Conservation (phyloP, 176 grass and related monocot species). For the Rhynchospora breviuscula region DNA sequence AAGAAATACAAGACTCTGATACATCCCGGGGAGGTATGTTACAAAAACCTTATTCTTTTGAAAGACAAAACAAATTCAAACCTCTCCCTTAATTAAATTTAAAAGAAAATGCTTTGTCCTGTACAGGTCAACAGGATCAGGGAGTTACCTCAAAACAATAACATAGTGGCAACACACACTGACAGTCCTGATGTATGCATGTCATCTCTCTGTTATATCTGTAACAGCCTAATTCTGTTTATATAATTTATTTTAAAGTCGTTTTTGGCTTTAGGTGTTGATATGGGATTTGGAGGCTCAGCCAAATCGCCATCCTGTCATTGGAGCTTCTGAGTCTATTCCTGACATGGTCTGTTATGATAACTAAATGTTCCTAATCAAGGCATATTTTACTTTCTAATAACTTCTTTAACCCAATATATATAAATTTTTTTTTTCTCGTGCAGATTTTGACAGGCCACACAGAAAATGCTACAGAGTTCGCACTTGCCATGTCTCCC, state of each 20-base stretch:
- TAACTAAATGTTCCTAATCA: conserved; percentile 16
- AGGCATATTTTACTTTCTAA: conserved; percentile 6
- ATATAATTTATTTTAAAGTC: conserved; percentile 12
- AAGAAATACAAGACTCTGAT: conserved; percentile 94
- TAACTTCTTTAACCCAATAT: background rate
- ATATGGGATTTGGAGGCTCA: conserved; percentile 94
- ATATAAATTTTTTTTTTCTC: conserved; percentile 7
- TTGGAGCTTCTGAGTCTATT: conserved; percentile 60
- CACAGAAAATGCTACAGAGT: conserved; percentile 79
- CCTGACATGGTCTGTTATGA: conserved; percentile 66
- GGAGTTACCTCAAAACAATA: conserved; percentile 92
- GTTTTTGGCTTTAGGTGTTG: conserved; percentile 53
- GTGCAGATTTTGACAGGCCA: conserved; percentile 85
- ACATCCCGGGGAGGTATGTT: conserved; percentile 90
- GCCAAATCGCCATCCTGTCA: conserved; percentile 68
- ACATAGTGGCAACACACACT: conserved; percentile 90
- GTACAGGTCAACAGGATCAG: conserved; percentile 92
- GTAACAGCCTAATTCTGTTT: background rate
- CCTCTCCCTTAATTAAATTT: conserved; percentile 13
- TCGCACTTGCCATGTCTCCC: conserved; percentile 86
- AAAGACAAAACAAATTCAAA: background rate
- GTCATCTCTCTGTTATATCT: background rate
- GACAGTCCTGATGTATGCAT: conserved; percentile 86
- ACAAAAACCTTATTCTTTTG: background rate
- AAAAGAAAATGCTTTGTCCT: background rate